Evolutionary conservation across 1,284 basidiomycete species (phyloP).

Genomic region (Spongispora temasekensis): DNA sequence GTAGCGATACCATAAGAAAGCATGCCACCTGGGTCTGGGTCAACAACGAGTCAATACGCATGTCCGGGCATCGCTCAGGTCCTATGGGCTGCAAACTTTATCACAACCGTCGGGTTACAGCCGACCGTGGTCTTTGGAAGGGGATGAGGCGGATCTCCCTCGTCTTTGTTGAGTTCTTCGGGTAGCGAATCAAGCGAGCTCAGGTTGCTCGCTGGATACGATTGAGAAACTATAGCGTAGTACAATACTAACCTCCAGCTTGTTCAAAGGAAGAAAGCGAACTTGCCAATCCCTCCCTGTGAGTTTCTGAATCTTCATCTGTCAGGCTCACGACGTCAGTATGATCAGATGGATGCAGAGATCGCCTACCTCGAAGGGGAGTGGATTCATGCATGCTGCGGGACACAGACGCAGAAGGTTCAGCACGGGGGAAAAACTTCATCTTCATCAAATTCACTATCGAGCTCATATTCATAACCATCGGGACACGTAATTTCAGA

Average conservation of each 20-base stretch:
- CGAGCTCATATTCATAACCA: slow-evolving; percentile 25
- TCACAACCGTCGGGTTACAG: slow-evolving; percentile 7
- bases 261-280: slow-evolving; percentile 11
- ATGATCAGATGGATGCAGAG: no score
- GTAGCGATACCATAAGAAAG: slow-evolving; percentile 35
- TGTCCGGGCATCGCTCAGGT: slow-evolving; percentile 22
- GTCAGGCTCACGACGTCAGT: neutral
- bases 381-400: neutral
- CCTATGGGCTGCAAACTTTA: slow-evolving; percentile 27
- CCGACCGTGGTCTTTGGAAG: neutral
- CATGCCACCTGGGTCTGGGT: slow-evolving; percentile 23
- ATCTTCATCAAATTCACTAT: slow-evolving; percentile 28
- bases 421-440: neutral
- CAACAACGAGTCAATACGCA: neutral
- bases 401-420: neutral
- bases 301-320: slow-evolving; percentile 10
- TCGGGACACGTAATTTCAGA: slow-evolving; percentile 14
- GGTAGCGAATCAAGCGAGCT: neutral
- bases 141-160: neutral
- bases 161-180: slow-evolving; percentile 10
- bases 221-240: slow-evolving; percentile 9
- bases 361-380: slow-evolving; percentile 8
- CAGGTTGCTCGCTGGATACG: slow-evolving; percentile 7
- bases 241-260: slow-evolving; percentile 7
- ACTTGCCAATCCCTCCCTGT: neutral